Conservation (phyloP, 75 land plant species). For the Pinus tabuliformis region DNA sequence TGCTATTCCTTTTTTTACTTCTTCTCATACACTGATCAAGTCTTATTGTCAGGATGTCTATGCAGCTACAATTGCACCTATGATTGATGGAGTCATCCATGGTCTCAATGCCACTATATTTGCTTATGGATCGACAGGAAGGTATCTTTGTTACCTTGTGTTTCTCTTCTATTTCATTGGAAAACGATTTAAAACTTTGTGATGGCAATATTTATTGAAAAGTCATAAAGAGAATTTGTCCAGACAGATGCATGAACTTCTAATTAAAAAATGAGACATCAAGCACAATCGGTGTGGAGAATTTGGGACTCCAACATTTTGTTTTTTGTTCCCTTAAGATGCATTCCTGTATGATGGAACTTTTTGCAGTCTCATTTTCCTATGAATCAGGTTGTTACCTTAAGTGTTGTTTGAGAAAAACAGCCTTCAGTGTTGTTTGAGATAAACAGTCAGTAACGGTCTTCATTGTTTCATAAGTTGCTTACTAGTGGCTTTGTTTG, state of each 20-base stretch:
- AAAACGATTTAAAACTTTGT: neutral
- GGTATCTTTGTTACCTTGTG: constrained; percentile 38
- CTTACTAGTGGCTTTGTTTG: too few species aligned
- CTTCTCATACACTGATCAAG: neutral
- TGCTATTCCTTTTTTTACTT: neutral
- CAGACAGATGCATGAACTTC: neutral
- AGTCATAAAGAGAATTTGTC: neutral
- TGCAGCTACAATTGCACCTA: constrained; percentile 51
- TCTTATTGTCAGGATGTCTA: constrained; percentile 75
- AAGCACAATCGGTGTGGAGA: neutral
- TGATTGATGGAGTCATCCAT: constrained; percentile 81
- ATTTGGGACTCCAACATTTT: neutral
- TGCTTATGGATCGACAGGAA: constrained; percentile 98
- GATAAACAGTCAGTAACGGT: too few species aligned
- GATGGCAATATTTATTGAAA: neutral
- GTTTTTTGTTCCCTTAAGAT: neutral
- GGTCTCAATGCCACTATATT: constrained; percentile 96
- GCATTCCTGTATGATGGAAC: neutral
- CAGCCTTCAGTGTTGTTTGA: too few species aligned
- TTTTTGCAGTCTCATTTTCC: too few species aligned
- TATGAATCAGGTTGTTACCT: too few species aligned
- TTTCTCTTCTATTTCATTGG: neutral
- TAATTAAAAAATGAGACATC: neutral
- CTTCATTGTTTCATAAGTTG: too few species aligned
- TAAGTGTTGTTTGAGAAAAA: too few species aligned